Evolutionary conservation across 2,329 filamentous ascomycete species (phyloP).

Genomic region (Fusarium multiceps): DNA sequence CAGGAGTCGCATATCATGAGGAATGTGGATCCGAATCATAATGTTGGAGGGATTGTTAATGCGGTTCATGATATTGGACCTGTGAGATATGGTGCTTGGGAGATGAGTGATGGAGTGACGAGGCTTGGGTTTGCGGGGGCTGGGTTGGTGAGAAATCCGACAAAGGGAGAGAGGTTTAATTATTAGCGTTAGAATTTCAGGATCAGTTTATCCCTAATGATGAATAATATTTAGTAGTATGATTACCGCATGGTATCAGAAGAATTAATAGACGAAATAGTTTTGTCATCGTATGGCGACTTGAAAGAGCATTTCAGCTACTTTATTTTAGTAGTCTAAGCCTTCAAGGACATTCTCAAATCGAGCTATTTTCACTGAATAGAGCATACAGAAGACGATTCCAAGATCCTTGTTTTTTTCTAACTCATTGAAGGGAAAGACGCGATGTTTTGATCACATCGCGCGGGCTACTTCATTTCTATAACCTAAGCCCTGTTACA

Average conservation of each 20-base stretch:
- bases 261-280: not conserved
- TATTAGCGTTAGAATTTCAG: constrained; percentile 3
- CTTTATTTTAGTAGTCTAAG: too few relatives aligned
- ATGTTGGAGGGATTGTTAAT: constrained; percentile 26
- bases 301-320: too few relatives aligned
- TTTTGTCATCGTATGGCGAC: too few relatives aligned
- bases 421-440: too few relatives aligned
- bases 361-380: too few relatives aligned
- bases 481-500: too few relatives aligned
- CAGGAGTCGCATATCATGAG: constrained; percentile 35
- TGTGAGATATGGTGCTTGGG: constrained; percentile 40
- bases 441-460: too few relatives aligned
- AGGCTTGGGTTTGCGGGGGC: constrained; percentile 39
- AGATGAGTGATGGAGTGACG: constrained; percentile 29
- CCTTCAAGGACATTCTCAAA: too few relatives aligned
- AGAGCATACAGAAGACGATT: too few relatives aligned
- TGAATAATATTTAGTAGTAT: not conserved
- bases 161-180: constrained; percentile 36
- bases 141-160: constrained; percentile 27
- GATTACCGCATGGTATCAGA: not conserved
- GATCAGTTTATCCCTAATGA: not conserved
- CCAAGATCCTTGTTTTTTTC: too few relatives aligned
- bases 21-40: constrained; percentile 36
- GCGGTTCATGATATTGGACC: constrained; percentile 24
- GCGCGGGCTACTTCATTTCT: too few relatives aligned